A percentile compares a stretch with the other conserved stretches of the same genome.
Evolutionary conservation across 768 basidiomycete species (phyloP).

Genomic region (Leccinum uliginosum): DNA sequence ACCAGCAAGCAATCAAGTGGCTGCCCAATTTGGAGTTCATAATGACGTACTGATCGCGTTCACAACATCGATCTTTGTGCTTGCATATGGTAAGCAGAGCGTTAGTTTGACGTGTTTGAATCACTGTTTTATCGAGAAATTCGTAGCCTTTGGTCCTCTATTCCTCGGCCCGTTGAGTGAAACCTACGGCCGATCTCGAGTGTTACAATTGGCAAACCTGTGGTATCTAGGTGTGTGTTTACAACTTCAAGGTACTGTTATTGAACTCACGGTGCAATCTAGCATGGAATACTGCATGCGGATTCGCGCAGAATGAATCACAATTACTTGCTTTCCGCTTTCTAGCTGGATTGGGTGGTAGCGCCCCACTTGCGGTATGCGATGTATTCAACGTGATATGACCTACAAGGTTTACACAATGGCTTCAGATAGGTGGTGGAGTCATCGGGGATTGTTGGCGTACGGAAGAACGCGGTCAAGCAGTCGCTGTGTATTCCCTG

Average conservation of each 20-base stretch:
- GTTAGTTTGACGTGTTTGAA: neutral
- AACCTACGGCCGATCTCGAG: conserved; percentile 60
- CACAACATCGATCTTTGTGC: conserved; percentile 55
- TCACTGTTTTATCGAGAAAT: neutral
- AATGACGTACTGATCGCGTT: conserved; percentile 47
- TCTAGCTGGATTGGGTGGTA: conserved; percentile 66
- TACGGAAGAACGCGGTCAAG: conserved; percentile 59
- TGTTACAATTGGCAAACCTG: conserved; percentile 61
- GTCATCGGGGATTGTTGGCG: conserved; percentile 60
- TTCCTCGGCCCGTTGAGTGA: conserved; percentile 63
- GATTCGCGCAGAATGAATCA: conserved; percentile 53
- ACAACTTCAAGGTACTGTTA: neutral
- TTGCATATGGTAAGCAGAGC: conserved; percentile 50
- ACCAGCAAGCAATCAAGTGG: conserved; percentile 53
- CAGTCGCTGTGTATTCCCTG: conserved; percentile 59
- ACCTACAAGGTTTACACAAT: neutral
- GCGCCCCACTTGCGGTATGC: conserved; percentile 54
- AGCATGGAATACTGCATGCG: conserved; percentile 62
- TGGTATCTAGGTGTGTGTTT: conserved; percentile 52
- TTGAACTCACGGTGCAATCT: conserved; percentile 6
- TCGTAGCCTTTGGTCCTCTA: conserved; percentile 16
- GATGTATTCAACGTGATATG: no score
- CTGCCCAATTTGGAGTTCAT: conserved; percentile 50
- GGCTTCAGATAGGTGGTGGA: conserved; percentile 56
- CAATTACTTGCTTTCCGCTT: conserved; percentile 68